These are phyloP conservation scores for Cytospora schulzeri DNA, from an alignment of 2,329 filamentous ascomycete genomes.

Conservation along the genomic window DNA sequence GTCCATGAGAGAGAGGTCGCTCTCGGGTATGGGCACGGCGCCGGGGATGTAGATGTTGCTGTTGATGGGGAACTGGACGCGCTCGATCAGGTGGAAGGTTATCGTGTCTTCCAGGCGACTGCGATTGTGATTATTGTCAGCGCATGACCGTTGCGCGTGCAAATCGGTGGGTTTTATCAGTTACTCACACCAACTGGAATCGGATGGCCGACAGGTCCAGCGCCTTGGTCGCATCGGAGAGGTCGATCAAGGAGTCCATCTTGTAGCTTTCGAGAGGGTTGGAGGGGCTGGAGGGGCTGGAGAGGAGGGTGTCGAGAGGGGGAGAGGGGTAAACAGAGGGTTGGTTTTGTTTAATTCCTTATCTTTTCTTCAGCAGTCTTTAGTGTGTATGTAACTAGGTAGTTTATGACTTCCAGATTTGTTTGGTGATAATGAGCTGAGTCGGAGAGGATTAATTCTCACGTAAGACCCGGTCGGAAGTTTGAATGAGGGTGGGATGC, in stretches of 20 bases:
- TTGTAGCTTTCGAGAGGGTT: slow-evolving; percentile 31
- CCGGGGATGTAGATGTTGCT: slow-evolving; percentile 80
- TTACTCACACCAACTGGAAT: slow-evolving; percentile 82
- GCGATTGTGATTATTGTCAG: slow-evolving; percentile 11
- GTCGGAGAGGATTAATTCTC: background rate
- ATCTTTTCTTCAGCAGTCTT: background rate
- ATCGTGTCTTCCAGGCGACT: slow-evolving; percentile 98
- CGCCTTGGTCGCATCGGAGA: slow-evolving; percentile 81
- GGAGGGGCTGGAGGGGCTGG: slow-evolving; percentile 2
- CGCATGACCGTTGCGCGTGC: background rate
- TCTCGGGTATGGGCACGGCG: slow-evolving; percentile 76
- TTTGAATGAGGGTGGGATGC: background rate
- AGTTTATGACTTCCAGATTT: too few relatives aligned
- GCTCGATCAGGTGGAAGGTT: slow-evolving; percentile 94
- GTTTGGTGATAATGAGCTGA: background rate
- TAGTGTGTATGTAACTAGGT: background rate
- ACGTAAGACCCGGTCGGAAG: slow-evolving; percentile 9
- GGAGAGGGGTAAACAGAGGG: background rate
- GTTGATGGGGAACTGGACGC: slow-evolving; percentile 96
- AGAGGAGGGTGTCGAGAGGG: background rate
- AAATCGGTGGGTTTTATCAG: background rate
- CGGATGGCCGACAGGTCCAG: slow-evolving; percentile 90
- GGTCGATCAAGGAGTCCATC: slow-evolving; percentile 91
- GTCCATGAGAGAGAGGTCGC: slow-evolving; percentile 81
- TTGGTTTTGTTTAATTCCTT: background rate